phyloP scores from a whole-genome alignment of 148 eudicot genomes.

The Nepenthes mirabilis region DNA sequence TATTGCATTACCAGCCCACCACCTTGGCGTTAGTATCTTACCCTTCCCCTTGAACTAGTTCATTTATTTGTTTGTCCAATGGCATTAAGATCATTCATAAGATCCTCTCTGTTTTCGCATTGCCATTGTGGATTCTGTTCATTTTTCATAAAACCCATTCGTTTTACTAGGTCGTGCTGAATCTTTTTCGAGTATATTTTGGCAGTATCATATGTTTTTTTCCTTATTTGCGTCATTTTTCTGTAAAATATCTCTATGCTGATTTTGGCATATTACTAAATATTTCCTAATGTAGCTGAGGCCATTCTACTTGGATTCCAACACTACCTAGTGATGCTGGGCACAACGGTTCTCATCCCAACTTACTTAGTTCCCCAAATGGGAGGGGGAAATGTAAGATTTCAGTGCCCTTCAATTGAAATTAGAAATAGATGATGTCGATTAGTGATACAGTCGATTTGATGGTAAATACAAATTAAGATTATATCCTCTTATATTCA shows the following conservation, averaged over 20 bases:
- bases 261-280: constrained; percentile 5
- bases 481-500: not conserved
- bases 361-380: constrained; percentile 65
- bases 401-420: not conserved
- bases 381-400: constrained; percentile 82
- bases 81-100: not conserved
- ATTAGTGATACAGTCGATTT: no score
- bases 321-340: constrained; percentile 85
- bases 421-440: no score
- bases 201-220: not conserved
- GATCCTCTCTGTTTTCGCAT: not conserved
- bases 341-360: constrained; percentile 81
- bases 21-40: constrained; percentile 73
- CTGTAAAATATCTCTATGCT: constrained; percentile 3
- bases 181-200: not conserved
- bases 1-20: constrained; percentile 91
- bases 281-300: constrained; percentile 41
- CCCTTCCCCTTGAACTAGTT: not conserved
- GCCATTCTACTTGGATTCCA: constrained; percentile 82
- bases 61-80: not conserved
- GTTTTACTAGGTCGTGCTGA: no score
- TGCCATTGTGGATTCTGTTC: not conserved
- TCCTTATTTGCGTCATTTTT: not conserved
- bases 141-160: no score
- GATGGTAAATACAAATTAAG: not conserved